A percentile compares a stretch with the other conserved stretches of the same genome.
These are phyloP conservation scores for Volvariella surrecta DNA, from an alignment of 1,284 basidiomycete genomes.

Conservation along the genomic window DNA sequence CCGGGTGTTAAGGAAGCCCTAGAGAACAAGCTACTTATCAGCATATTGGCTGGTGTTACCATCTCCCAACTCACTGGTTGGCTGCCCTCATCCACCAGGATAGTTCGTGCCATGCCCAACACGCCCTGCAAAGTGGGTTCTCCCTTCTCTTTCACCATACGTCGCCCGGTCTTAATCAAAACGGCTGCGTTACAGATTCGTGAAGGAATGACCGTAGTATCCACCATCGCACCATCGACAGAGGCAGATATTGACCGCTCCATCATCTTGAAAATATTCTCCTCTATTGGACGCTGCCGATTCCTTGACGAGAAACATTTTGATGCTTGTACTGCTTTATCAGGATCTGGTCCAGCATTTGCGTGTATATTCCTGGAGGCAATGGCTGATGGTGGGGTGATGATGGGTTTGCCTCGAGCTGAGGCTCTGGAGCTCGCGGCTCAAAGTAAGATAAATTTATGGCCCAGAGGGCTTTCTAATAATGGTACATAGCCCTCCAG, in stretches of 20 bases:
- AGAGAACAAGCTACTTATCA: conserved; percentile 87
- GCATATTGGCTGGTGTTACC: conserved; percentile 93
- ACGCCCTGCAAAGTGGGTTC: conserved; percentile 87
- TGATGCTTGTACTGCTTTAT: conserved; percentile 95
- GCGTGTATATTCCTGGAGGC: conserved; percentile 96
- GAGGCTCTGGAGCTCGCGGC: conserved; percentile 95
- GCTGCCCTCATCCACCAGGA: conserved; percentile 73
- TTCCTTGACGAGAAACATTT: conserved; percentile 98
- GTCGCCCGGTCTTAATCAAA: conserved; percentile 3
- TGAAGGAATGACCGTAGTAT: conserved; percentile 94
- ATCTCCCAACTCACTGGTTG: conserved; percentile 73
- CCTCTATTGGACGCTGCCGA: conserved; percentile 87
- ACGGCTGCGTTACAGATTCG: conserved; percentile 58
- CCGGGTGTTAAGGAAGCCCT: conserved; percentile 84
- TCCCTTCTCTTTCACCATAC: not conserved
- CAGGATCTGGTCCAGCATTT: conserved; percentile 95
- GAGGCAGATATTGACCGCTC: conserved; percentile 52
- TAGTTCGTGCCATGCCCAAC: conserved; percentile 98
- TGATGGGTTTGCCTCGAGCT: conserved; percentile 96
- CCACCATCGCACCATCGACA: conserved; percentile 48
- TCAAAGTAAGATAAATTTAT: conserved; percentile 62
- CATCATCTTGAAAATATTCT: conserved; percentile 91
- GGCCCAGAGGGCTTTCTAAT: conserved; percentile 22
- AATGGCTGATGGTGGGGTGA: conserved; percentile 98
- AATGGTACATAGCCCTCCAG: conserved; percentile 58